Evolutionary conservation across 257 asterid genomes (phyloP).

Genomic region (Solanum bulbocastanum): DNA sequence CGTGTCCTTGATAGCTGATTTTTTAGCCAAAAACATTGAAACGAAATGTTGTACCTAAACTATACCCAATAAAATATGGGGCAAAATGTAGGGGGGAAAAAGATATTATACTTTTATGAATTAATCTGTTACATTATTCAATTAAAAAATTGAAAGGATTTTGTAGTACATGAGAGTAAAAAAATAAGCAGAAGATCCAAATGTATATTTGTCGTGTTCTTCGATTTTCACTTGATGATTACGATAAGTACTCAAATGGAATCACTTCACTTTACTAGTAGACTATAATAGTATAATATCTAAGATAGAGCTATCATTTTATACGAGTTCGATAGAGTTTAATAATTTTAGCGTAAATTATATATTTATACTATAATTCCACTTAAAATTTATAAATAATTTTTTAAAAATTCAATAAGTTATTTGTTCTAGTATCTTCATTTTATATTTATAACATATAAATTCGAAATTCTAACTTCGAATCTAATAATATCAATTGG

Average conservation of each 20-base stretch:
- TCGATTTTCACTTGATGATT: neutral
- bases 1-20: neutral
- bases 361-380: neutral
- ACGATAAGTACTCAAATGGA: neutral
- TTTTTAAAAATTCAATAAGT: neutral
- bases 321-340: no score
- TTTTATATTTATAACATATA: neutral
- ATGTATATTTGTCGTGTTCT: neutral
- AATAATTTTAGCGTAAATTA: neutral
- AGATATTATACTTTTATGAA: neutral
- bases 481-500: neutral
- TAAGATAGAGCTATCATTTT: no score
- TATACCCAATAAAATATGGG: neutral
- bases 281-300: no score
- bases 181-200: neutral
- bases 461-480: neutral
- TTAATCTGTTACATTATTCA: neutral
- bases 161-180: neutral
- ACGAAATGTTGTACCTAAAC: neutral
- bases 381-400: neutral
- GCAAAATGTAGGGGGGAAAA: neutral
- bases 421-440: no score
- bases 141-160: neutral
- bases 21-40: neutral
- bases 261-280: neutral